Base-by-base conservation (phyloP, 208 protist genomes). In the Leptomonas seymouri region DNA sequence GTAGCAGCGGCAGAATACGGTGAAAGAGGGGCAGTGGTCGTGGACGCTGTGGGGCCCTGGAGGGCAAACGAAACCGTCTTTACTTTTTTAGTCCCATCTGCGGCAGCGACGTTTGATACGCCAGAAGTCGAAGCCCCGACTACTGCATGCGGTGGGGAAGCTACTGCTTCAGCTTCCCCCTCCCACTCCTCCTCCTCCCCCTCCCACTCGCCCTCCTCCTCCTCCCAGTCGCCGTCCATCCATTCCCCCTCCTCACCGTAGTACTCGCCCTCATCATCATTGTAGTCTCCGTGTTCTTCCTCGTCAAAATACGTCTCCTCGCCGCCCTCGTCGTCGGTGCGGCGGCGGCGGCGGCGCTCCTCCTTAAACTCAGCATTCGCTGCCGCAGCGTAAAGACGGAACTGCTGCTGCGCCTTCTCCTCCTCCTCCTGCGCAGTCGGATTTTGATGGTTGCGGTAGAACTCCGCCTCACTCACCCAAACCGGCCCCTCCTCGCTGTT, bases 391-490 rank as follows among this genome's bases (percentile, higher is more conserved):
- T 78, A 71, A 59, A 75, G 67, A 21, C 62, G 70, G 21, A 75
- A 68, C 54, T 76, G 69, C 28, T 45, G 65, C 31, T 54, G 56
- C 39, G 50, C 69, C 28, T 36, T 45, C 9, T 71, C 48, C 18
- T 76, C 68, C 20, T 76, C 73, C 15, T 81, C 50, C 15, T 73
- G 59, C 4, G 46, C 45, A 0, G 62, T 71, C 28, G 68, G 55
- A 27, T 60, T 62, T n/a, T 80, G 58, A 44, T 74, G 59, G 46
- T 86, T 74, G 56, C 71, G 67, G 34, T 80, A 84, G 34, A 94
- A 68, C 64, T 91, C 85, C 15, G 67, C 66, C 68, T 93, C 89
- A 57, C 76, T 80, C 45, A 95, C 90, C 78, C 82, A 86, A 15
- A 73, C 46, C 14, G 76, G 72, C 4, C 55, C 60, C 30, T 72